phyloP scores from a whole-genome alignment of 192 early-diverging fungal genomes.

The Cetraspora pellucida region DNA sequence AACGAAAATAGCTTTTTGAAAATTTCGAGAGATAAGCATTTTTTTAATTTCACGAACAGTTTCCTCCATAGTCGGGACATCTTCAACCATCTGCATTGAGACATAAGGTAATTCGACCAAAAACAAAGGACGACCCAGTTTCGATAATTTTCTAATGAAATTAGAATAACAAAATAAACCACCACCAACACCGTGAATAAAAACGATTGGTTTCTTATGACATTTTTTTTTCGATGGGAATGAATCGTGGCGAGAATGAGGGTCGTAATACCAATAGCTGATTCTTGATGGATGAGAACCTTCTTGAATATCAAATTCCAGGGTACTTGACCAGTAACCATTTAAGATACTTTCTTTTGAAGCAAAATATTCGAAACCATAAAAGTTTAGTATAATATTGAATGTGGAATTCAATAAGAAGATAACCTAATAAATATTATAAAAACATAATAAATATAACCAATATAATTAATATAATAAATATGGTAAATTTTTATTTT shows the following conservation, averaged over 20 bases:
- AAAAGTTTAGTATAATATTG: not conserved
- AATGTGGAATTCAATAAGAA: not conserved
- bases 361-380: slow-evolving; percentile 27
- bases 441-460: not conserved
- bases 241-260: not conserved
- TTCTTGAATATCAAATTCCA: slow-evolving; percentile 13
- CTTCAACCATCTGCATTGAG: slow-evolving; percentile 63
- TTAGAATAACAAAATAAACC: slow-evolving; percentile 59
- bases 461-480: no score
- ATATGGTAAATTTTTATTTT: slow-evolving; percentile 10
- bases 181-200: slow-evolving; percentile 74
- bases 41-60: slow-evolving; percentile 56
- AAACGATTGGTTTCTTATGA: slow-evolving; percentile 59
- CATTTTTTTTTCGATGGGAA: not conserved
- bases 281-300: slow-evolving; percentile 23
- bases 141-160: slow-evolving; percentile 49
- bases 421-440: not conserved
- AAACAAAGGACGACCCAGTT: slow-evolving; percentile 52
- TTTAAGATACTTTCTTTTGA: not conserved
- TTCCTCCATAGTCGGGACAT: slow-evolving; percentile 58
- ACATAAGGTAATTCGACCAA: slow-evolving; percentile 64
- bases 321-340: slow-evolving; percentile 31
- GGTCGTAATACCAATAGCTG: slow-evolving; percentile 48
- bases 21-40: slow-evolving; percentile 56
- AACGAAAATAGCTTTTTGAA: slow-evolving; percentile 61